Percentiles rank a stretch among this genome's conserved stretches.
Evolutionary conservation across 257 asterid genomes (phyloP).

Genomic region (Lantana camara): DNA sequence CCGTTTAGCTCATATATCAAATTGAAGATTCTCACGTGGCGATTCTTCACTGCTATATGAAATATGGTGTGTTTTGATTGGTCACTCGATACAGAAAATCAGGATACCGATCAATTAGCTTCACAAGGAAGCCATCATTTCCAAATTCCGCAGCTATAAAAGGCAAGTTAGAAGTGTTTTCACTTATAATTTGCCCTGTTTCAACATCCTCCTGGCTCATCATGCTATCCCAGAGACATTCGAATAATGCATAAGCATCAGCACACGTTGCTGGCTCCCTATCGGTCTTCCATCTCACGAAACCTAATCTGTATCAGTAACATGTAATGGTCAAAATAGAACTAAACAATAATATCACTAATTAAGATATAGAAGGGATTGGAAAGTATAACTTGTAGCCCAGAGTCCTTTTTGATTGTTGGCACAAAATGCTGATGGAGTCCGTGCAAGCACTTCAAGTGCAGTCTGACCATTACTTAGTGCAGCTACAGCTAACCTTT

Average conservation of each 20-base stretch:
- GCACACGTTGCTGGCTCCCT: no score
- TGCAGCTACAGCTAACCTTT: constrained; percentile 4
- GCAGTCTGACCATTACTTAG: constrained; percentile 12
- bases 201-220: no score
- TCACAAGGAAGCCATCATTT: constrained; percentile 26
- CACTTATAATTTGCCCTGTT: no score
- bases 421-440: no score
- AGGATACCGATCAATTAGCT: no score
- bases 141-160: constrained; percentile 22
- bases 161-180: constrained; percentile 1
- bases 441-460: constrained; percentile 27
- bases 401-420: neutral
- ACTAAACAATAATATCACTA: neutral
- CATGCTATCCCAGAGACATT: no score
- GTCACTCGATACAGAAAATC: constrained; percentile 29
- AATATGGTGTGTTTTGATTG: constrained; percentile 20
- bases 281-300: constrained; percentile 1
- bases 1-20: constrained; percentile 14
- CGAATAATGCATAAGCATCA: no score
- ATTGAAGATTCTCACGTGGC: constrained; percentile 19
- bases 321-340: neutral
- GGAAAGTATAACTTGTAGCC: neutral
- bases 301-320: neutral
- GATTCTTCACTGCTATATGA: constrained; percentile 28
- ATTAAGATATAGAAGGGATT: no score